A percentile compares a stretch with the other conserved stretches of the same genome.
Evolutionary conservation across 345 rosid species (phyloP).

Genomic region (Turnera subulata): DNA sequence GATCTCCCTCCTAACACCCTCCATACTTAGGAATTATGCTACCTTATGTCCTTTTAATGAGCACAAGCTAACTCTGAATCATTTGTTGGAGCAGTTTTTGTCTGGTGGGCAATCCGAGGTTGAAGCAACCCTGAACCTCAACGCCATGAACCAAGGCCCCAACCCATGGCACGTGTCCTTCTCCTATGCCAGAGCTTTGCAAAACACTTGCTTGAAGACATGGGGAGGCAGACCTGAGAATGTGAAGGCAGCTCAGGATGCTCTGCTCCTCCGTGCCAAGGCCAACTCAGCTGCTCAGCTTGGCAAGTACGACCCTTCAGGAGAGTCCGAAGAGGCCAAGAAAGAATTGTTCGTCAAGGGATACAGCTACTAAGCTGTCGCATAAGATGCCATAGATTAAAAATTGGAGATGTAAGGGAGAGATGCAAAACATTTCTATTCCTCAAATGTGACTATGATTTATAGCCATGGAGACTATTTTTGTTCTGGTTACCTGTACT

Average conservation of each 20-base stretch:
- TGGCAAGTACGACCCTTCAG: constrained; percentile 85
- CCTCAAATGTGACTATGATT: constrained; percentile 27
- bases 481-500: constrained; percentile 27
- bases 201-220: constrained; percentile 89
- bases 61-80: not conserved
- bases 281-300: constrained; percentile 95
- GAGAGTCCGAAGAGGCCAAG: constrained; percentile 93
- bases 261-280: constrained; percentile 66
- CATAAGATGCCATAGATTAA: constrained; percentile 7
- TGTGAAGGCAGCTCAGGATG: constrained; percentile 73
- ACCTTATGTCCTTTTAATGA: no score
- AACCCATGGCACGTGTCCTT: constrained; percentile 97
- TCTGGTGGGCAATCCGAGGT: constrained; percentile 99
- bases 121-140: constrained; percentile 93
- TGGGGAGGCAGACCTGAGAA: constrained; percentile 93
- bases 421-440: not conserved
- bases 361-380: constrained; percentile 50
- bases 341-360: constrained; percentile 90
- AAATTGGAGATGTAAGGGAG: constrained; percentile 22
- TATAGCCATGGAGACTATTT: constrained; percentile 42
- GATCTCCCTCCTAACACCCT: no score
- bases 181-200: constrained; percentile 95
- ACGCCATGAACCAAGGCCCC: constrained; percentile 89
- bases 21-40: not conserved
- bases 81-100: constrained; percentile 62